Base-by-base conservation (phyloP, 306 rosid species). In the Mimosa bimucronata region DNA sequence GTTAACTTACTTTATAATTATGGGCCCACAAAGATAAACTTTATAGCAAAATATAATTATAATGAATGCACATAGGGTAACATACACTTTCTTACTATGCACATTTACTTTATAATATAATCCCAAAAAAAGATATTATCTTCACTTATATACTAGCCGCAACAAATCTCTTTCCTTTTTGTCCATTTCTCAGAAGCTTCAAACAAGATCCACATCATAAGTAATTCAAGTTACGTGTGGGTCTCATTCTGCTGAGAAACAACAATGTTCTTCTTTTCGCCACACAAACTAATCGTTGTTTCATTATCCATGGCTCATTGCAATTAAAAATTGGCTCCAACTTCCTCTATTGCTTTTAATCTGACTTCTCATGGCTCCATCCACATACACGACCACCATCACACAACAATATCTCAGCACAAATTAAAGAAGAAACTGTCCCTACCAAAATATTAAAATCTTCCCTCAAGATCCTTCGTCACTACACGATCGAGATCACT, bases 401-500 rank as follows among this genome's bases (percentile, higher is more conserved):
- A 11, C 66, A 62, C 25, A 15, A 30, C 69, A 30, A 14, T 14
- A 62, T 64, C n/a, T 64, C 13, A 7, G 23, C 42, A 16, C 25
- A 34, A n/a, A n/a, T n/a, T n/a, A n/a, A 34, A 34, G 60, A 53
- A n/a, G 7, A 14, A 61, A 7, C 42, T 67, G 73, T 76, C 75
- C 93, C 89, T 76, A 83, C 90, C 65, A 41, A 58, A 58, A 83
- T 16, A 73, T 83, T 77, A 84, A 83, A 83, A 75, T 81, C 67
- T 69, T 16, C 21, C 70, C 62, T 31, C 9, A 86, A 73, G 83
- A 89, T 84, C 80, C 77, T 72, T 82, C 68, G 9, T 79, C 37
- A 86, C 85, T 71, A 37, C 79, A 85, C 85, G 77, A 34, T 34
- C 58, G 18, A 72, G 85, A 89, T 88, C 73, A 85, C 85, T 89